Base-by-base conservation (phyloP, 1,139 yeast species). In the Taphrina betulina region DNA sequence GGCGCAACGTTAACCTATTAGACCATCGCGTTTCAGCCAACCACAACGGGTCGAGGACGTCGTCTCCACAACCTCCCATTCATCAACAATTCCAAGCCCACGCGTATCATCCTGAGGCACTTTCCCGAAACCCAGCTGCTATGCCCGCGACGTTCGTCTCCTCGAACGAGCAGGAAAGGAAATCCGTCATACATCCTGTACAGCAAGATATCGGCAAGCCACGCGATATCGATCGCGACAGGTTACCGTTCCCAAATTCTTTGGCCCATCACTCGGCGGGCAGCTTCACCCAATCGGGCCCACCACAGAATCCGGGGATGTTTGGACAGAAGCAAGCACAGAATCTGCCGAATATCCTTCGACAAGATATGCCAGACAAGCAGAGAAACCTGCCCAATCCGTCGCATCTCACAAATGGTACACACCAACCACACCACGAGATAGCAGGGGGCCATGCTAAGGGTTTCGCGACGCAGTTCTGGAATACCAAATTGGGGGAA, bases 261-360 rank as follows among this genome's bases (percentile, higher is more conserved):
- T 12, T 7, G 7, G 31, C 31, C 10, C 12, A 7, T 12, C 31
- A 26, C 12, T 12, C 12, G 7, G n/a, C 38, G 23, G 12, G n/a
- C n/a, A 5, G 14, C 7, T 31, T 20, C 23, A 26, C 24, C 17
- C 38, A 20, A 5, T 26, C 19, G 16, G 28, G 37, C 17, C 12
- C 48, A 4, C 17, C 31, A 10, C 20, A 16, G 16, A 28, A 7
- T 14, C 17, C 10, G 12, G n/a, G 17, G 8, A 23, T 16, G 2
- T 43, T 24, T 31, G 48, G 29, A n/a, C 48, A 43, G 19, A 43
- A 43, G 22, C 48, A 31, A 31, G 48, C 48, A 5, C 48, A 43
- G 28, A 43, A 43, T 31, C 17, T 43, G 28, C 48, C 48, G 12
- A 43, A 43, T 19, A 43, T 43, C 12, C n/a, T 43, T 17, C 48